phyloP scores from a whole-genome alignment of 129 eudicot genomes.

The Solidago caesia region DNA sequence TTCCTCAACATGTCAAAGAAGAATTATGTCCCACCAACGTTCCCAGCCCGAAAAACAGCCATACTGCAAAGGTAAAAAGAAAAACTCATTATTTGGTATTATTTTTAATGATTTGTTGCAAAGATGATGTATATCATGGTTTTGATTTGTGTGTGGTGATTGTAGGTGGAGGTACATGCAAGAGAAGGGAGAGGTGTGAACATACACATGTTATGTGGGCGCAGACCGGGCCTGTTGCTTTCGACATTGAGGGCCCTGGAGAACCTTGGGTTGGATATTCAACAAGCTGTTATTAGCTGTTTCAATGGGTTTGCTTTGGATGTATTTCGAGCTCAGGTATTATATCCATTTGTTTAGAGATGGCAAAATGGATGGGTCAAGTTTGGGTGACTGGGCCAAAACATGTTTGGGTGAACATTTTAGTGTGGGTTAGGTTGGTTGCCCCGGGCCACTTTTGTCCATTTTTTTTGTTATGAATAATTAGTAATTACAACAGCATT shows the following conservation, averaged over 20 bases:
- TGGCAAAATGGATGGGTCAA: background rate
- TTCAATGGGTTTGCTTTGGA: constrained; percentile 82
- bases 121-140: background rate
- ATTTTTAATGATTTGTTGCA: background rate
- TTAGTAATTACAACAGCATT: background rate
- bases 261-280: constrained; percentile 67
- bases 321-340: constrained; percentile 76
- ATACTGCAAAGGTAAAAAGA: constrained; percentile 48
- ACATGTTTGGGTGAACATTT: background rate
- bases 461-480: background rate
- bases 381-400: background rate
- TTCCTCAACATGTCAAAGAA: constrained; percentile 47
- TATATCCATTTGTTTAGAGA: background rate
- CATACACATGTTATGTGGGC: constrained; percentile 79
- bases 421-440: constrained; percentile 1
- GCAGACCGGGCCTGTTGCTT: constrained; percentile 75
- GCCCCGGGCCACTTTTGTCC: background rate
- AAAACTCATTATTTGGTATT: background rate
- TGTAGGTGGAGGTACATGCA: constrained; percentile 63
- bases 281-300: constrained; percentile 85
- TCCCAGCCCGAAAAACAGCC: constrained; percentile 49
- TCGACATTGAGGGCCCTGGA: constrained; percentile 73
- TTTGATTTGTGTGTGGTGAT: constrained; percentile 22
- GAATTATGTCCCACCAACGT: constrained; percentile 46
- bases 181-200: constrained; percentile 75